A percentile compares a stretch with the other conserved stretches of the same genome.
Evolutionary conservation across 306 rosid species (phyloP).

Genomic region (Prunus campanulata): DNA sequence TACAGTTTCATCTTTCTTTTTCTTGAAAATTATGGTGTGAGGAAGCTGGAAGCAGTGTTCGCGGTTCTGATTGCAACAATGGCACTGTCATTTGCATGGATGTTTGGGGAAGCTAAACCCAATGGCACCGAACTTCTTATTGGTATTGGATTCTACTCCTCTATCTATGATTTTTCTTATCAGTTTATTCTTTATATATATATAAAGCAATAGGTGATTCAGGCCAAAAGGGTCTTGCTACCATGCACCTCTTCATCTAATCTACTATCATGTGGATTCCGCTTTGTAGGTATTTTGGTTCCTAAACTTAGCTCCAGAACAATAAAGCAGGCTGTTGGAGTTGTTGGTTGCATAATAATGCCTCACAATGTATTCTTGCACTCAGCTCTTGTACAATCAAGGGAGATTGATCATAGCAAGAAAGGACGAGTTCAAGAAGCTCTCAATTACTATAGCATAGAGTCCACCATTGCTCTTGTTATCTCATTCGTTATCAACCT

Average conservation of each 20-base stretch:
- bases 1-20: slow-evolving; percentile 88
- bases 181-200: not conserved
- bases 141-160: slow-evolving; percentile 42
- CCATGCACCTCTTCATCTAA: slow-evolving; percentile 21
- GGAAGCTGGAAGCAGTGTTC: slow-evolving; percentile 92
- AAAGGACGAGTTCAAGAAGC: slow-evolving; percentile 88
- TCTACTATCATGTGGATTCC: not conserved
- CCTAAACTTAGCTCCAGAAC: slow-evolving; percentile 94
- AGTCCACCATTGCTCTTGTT: slow-evolving; percentile 74
- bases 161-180: slow-evolving; percentile 1
- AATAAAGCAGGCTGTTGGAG: slow-evolving; percentile 89
- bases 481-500: slow-evolving; percentile 78
- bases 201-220: not conserved
- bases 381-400: slow-evolving; percentile 94
- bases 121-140: slow-evolving; percentile 77
- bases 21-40: slow-evolving; percentile 94
- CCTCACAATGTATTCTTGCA: slow-evolving; percentile 96
- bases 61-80: slow-evolving; percentile 84
- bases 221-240: not conserved
- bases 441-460: slow-evolving; percentile 81
- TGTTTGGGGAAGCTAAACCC: slow-evolving; percentile 92
- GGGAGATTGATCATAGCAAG: slow-evolving; percentile 66
- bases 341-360: slow-evolving; percentile 96
- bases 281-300: slow-evolving; percentile 67
- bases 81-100: slow-evolving; percentile 97